Conservation (phyloP, 768 basidiomycete species). For the Tricholoma furcatifolium region DNA sequence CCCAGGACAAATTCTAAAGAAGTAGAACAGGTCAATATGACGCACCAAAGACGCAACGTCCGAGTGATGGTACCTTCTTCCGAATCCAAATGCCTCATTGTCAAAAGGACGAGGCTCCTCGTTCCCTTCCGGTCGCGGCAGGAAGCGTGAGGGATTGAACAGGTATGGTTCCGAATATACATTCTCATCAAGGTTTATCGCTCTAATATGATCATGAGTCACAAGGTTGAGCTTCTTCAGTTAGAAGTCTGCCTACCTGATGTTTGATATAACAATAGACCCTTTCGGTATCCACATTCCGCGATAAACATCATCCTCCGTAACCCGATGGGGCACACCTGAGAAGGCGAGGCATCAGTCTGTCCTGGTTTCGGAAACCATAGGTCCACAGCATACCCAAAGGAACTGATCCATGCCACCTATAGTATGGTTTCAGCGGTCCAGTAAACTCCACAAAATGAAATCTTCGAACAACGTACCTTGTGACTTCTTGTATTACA, state of each 20-base stretch:
- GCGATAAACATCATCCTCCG: constrained; percentile 32
- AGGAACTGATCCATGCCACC: constrained; percentile 9
- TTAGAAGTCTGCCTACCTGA: constrained; percentile 11
- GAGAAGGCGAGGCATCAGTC: constrained; percentile 1
- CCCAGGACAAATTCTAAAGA: constrained; percentile 36
- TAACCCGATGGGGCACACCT: constrained; percentile 28
- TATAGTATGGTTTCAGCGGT: not conserved
- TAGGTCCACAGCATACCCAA: not conserved
- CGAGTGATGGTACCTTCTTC: constrained; percentile 6
- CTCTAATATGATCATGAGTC: too few relatives aligned
- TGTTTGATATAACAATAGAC: constrained; percentile 20
- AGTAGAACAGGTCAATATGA: not conserved
- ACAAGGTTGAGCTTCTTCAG: too few relatives aligned
- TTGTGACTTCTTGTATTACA: constrained; percentile 29
- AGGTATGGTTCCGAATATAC: constrained; percentile 37
- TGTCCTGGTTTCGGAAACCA: not conserved
- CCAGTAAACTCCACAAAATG: not conserved
- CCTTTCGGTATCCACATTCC: constrained; percentile 39
- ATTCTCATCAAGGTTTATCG: constrained; percentile 34
- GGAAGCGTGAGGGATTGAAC: constrained; percentile 43
- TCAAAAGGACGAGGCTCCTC: constrained; percentile 8
- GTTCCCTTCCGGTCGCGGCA: constrained; percentile 19
- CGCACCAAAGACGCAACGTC: not conserved
- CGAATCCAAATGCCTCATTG: constrained; percentile 21
- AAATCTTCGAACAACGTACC: constrained; percentile 6